phyloP scores from a whole-genome alignment of 306 rosid genomes.

The Erythrophleum fordii region DNA sequence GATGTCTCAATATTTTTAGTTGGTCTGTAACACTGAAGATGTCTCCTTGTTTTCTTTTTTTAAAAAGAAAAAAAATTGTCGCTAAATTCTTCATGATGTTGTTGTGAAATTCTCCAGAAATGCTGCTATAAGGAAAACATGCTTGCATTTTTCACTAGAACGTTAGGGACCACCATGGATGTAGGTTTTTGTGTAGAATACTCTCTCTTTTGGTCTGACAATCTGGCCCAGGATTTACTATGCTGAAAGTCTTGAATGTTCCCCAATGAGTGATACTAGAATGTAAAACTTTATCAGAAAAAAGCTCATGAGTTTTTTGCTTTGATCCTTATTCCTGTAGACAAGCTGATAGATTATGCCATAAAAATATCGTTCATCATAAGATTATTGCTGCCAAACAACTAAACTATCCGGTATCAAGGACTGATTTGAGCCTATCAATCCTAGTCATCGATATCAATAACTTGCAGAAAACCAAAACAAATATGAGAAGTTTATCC shows the following conservation, averaged over 20 bases:
- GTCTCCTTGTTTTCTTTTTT: constrained; percentile 7
- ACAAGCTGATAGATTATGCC: background rate
- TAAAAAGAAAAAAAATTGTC: background rate
- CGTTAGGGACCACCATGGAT: no score
- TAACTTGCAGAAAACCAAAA: constrained; percentile 13
- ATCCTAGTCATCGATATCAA: constrained; percentile 16
- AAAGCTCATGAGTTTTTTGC: background rate
- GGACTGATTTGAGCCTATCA: constrained; percentile 8
- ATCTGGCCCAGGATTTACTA: background rate
- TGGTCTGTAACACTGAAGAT: constrained; percentile 6
- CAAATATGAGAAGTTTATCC: constrained; percentile 1
- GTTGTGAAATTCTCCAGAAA: background rate
- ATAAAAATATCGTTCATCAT: background rate
- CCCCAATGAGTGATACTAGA: background rate
- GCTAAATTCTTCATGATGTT: background rate
- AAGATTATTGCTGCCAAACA: background rate
- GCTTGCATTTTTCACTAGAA: no score
- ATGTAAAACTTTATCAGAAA: background rate
- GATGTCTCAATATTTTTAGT: constrained; percentile 20
- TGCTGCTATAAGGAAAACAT: no score
- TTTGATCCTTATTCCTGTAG: background rate
- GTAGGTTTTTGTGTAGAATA: background rate
- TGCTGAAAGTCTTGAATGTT: background rate
- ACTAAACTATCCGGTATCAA: constrained; percentile 4
- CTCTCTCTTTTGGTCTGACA: background rate